Percentiles rank a stretch among this genome's conserved stretches.
These are phyloP conservation scores for Coemansia sp. DNA, from an alignment of 192 early-diverging fungal species.

Conservation along the genomic window DNA sequence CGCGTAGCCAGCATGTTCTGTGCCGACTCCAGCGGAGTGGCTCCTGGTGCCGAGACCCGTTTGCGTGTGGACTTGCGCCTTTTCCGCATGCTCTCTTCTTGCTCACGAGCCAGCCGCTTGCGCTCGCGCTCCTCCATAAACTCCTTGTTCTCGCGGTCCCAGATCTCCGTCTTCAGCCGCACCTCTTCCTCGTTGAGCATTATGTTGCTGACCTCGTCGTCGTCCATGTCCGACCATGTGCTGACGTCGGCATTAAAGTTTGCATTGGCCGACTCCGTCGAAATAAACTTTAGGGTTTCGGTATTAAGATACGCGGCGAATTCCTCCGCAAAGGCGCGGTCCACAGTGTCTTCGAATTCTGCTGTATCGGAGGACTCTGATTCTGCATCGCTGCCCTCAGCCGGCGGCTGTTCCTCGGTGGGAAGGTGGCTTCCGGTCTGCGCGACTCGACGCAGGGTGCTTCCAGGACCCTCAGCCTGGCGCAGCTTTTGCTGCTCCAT, in stretches of 20 bases:
- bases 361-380: background rate
- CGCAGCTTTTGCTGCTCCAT: constrained; percentile 7
- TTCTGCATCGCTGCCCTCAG: background rate
- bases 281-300: constrained; percentile 26
- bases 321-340: constrained; percentile 31
- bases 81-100: constrained; percentile 22
- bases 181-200: constrained; percentile 77
- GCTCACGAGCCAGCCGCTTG: constrained; percentile 36
- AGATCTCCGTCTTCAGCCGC: constrained; percentile 73
- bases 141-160: constrained; percentile 86
- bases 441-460: constrained; percentile 9
- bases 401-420: background rate
- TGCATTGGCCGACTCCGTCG: constrained; percentile 3
- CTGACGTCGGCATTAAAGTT: constrained; percentile 44
- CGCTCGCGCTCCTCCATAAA: constrained; percentile 67
- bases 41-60: constrained; percentile 32
- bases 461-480: constrained; percentile 7
- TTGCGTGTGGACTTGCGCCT: constrained; percentile 33
- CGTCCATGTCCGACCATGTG: constrained; percentile 64
- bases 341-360: constrained; percentile 14
- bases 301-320: constrained; percentile 25
- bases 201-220: constrained; percentile 68
- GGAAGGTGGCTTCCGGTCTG: constrained; percentile 2
- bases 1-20: constrained; percentile 69
- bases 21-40: constrained; percentile 76